Evolutionary conservation across 1,284 basidiomycete genomes (phyloP).

Genomic region (Fomitopsis schrenkii): DNA sequence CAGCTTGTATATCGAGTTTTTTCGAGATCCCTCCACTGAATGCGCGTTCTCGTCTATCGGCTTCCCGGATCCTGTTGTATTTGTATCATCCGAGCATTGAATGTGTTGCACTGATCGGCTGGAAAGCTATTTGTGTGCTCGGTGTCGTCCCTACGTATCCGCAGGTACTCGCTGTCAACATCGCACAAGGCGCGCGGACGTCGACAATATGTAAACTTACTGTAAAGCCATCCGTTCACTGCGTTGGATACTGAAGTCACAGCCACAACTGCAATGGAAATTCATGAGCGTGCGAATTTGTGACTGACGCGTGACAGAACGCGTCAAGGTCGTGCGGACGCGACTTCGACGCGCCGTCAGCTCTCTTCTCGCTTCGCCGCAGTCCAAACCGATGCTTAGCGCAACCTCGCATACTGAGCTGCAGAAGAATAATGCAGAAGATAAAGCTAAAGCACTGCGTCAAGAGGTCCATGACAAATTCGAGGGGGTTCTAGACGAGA

Average conservation of each 20-base stretch:
- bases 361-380: not conserved
- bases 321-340: constrained; percentile 4
- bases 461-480: constrained; percentile 11
- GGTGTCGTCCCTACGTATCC: no score
- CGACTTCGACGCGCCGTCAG: not conserved
- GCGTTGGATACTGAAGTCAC: not conserved
- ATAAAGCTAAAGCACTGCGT: not conserved
- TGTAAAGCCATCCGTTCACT: not conserved
- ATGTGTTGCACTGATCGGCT: not conserved
- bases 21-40: constrained; percentile 3
- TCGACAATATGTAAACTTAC: no score
- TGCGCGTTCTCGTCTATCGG: not conserved
- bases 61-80: not conserved
- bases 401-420: not conserved
- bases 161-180: no score
- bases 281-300: not conserved
- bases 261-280: not conserved
- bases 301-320: constrained; percentile 5
- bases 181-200: no score
- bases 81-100: not conserved
- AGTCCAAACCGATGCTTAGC: not conserved
- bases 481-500: constrained; percentile 13
- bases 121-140: not conserved
- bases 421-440: constrained; percentile 1
- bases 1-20: not conserved